These are phyloP conservation scores for Sphenostylis stenocarpa DNA, from an alignment of 306 rosid genomes.

Conservation along the genomic window DNA sequence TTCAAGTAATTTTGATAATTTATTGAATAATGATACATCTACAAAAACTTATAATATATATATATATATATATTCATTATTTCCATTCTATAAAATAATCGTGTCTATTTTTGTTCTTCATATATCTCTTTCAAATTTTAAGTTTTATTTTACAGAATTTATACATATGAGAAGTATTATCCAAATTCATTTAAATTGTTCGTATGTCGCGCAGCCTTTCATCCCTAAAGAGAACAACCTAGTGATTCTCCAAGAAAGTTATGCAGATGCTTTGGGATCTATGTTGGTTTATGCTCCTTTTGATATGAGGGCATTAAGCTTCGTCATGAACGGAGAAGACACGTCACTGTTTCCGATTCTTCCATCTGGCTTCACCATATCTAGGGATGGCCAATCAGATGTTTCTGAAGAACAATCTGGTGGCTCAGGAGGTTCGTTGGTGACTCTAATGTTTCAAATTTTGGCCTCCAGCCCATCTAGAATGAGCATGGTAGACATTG, in stretches of 20 bases:
- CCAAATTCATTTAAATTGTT: background rate
- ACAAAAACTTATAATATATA: no score
- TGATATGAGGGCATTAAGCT: conserved; percentile 30
- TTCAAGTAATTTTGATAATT: no score
- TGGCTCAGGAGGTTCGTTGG: conserved; percentile 47
- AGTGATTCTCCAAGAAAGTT: conserved; percentile 65
- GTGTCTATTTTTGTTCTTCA: no score
- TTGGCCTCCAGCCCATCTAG: conserved; percentile 15
- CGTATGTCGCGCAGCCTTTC: conserved; percentile 50
- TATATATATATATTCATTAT: no score
- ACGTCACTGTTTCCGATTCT: conserved; percentile 51
- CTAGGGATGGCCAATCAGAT: conserved; percentile 39
- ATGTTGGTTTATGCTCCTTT: conserved; percentile 55
- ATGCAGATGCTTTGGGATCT: conserved; percentile 45
- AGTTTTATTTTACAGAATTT: no score
- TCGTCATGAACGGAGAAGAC: conserved; percentile 41
- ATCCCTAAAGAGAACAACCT: conserved; percentile 36
- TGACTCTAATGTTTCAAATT: conserved; percentile 57
- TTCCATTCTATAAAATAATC: no score
- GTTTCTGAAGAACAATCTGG: background rate
- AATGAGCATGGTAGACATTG: conserved; percentile 28
- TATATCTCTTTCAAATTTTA: no score
- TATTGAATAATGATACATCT: no score
- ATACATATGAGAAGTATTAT: background rate
- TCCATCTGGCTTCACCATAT: conserved; percentile 66